Percentiles rank a stretch among this genome's conserved stretches.
Evolutionary conservation across 495 filamentous ascomycete genomes (phyloP).

Genomic region (Penicillium samsonianum): DNA sequence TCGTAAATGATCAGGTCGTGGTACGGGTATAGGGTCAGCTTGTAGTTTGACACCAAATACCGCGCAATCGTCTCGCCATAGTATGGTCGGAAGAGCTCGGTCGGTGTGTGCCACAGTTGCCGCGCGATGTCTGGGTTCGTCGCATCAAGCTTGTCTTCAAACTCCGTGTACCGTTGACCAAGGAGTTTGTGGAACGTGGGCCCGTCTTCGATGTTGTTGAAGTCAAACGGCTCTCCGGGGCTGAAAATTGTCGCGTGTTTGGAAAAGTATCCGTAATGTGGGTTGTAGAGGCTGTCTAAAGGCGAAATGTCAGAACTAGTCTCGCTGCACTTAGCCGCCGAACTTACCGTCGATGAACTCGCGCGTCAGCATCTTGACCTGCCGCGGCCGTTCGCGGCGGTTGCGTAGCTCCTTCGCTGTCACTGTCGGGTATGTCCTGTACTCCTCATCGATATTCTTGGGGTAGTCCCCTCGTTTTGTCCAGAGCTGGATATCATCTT

Average conservation of each 20-base stretch:
- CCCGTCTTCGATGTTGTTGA: slow-evolving; percentile 77
- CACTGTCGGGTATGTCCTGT: slow-evolving; percentile 75
- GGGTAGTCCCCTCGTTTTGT: slow-evolving; percentile 76
- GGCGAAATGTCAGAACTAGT: slow-evolving; percentile 11
- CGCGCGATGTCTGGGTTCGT: slow-evolving; percentile 68
- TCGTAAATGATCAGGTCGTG: slow-evolving; percentile 98
- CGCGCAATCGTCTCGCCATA: slow-evolving; percentile 96
- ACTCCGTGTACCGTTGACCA: slow-evolving; percentile 77
- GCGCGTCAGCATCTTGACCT: slow-evolving; percentile 93
- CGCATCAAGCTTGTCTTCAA: slow-evolving; percentile 84
- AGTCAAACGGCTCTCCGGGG: slow-evolving; percentile 90
- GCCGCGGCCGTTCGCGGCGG: slow-evolving; percentile 72
- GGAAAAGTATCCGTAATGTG: slow-evolving; percentile 95
- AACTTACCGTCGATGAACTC: slow-evolving; percentile 93
- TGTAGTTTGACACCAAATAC: slow-evolving; percentile 94
- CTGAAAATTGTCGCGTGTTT: slow-evolving; percentile 97
- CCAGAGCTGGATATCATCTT: slow-evolving; percentile 63
- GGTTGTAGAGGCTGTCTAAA: slow-evolving; percentile 93
- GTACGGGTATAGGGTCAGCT: slow-evolving; percentile 89
- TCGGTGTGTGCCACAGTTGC: slow-evolving; percentile 98
- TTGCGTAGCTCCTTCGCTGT: slow-evolving; percentile 74
- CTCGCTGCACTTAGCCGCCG: background rate
- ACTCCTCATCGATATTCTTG: slow-evolving; percentile 76
- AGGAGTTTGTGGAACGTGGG: slow-evolving; percentile 75
- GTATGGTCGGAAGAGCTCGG: slow-evolving; percentile 92